Evolutionary conservation across 129 eudicot species (phyloP).

Genomic region (Heracleum sosnowskyi): DNA sequence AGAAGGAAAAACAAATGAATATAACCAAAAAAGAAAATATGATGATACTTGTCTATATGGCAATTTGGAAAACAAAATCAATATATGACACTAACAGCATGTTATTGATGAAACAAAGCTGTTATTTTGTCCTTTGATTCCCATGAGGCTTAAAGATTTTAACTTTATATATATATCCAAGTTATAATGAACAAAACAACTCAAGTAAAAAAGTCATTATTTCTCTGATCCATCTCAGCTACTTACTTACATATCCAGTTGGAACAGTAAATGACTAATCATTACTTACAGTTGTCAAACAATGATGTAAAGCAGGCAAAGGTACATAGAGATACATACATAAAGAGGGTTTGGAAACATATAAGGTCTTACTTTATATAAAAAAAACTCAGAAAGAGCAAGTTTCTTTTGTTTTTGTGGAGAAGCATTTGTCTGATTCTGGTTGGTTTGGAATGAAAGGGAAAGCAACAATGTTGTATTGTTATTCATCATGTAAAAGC

Average conservation of each 20-base stretch:
- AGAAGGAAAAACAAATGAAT: neutral
- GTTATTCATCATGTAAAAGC: neutral
- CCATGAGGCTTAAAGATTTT: neutral
- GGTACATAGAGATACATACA: neutral
- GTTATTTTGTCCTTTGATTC: neutral
- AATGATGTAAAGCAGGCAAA: slow-evolving; percentile 24
- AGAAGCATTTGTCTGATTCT: slow-evolving; percentile 18
- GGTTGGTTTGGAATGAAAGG: slow-evolving; percentile 2
- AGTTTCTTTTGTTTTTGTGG: neutral
- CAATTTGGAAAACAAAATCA: neutral
- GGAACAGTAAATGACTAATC: slow-evolving; percentile 31
- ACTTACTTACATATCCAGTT: slow-evolving; percentile 13
- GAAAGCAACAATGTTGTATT: neutral
- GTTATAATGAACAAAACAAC: too few relatives aligned
- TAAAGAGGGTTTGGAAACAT: slow-evolving; percentile 13
- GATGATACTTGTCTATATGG: neutral
- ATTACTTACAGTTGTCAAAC: slow-evolving; percentile 26
- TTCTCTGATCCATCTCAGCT: neutral
- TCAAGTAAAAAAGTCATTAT: too few relatives aligned
- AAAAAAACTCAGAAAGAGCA: neutral
- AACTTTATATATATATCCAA: too few relatives aligned
- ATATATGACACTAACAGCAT: neutral
- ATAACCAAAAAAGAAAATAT: neutral
- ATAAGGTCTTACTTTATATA: slow-evolving; percentile 12
- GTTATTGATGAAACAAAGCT: neutral